Percentiles rank a stretch among this genome's conserved stretches.
These are phyloP conservation scores for Leishmania arabica DNA, from an alignment of 208 protist genomes.

Conservation along the genomic window DNA sequence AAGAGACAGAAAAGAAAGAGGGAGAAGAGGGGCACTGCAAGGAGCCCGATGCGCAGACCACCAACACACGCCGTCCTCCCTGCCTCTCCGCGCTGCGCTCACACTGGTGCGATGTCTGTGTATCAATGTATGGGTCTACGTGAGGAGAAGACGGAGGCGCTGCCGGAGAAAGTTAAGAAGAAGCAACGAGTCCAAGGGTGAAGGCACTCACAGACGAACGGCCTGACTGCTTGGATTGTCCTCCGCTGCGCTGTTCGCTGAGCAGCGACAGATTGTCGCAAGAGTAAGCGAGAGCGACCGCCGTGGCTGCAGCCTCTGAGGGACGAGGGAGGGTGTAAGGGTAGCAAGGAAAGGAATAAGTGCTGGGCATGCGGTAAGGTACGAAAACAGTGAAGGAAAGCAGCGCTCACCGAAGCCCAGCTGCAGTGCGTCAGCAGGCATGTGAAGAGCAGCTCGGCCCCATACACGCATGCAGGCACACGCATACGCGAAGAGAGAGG, in stretches of 20 bases:
- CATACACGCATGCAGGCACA: not conserved
- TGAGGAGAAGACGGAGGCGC: conserved; percentile 7
- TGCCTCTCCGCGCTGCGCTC: not conserved
- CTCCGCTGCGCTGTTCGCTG: not conserved
- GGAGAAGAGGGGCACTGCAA: not conserved
- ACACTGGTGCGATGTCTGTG: not conserved
- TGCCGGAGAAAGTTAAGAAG: not conserved
- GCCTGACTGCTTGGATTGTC: not conserved
- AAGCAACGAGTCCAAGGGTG: not conserved
- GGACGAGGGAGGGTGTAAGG: not conserved
- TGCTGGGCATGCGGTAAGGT: not conserved
- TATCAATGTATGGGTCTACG: not conserved
- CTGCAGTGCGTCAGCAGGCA: not conserved
- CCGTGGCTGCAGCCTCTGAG: not conserved
- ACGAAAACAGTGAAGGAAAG: not conserved
- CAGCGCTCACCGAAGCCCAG: not conserved
- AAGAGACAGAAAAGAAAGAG: not conserved
- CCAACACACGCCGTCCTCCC: not conserved
- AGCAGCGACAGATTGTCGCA: not conserved
- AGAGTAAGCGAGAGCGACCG: not conserved
- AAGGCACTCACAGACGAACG: not conserved
- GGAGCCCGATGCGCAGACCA: not conserved
- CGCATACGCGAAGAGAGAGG: not conserved
- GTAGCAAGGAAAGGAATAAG: not conserved
- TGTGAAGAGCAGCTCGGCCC: not conserved